Conservation (phyloP, 208 protist species). For the Naegleria gruberi region DNA sequence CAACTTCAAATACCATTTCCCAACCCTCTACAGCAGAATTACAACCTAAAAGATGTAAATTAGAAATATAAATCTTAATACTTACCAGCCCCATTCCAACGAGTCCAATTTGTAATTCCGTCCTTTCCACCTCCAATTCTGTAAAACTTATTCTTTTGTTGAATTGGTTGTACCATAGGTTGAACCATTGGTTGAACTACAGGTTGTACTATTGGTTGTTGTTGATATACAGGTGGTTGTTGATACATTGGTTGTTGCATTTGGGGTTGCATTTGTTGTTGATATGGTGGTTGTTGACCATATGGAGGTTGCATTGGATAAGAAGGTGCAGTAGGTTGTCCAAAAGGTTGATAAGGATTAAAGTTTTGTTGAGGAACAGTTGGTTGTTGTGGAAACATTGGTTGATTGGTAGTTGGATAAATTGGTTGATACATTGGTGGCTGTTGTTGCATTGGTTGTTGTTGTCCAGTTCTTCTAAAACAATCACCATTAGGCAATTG, state of each 20-base stretch:
- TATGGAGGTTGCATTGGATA: neutral
- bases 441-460: no score
- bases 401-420: neutral
- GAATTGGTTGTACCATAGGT: neutral
- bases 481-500: neutral
- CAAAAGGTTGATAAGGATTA: no score
- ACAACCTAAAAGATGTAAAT: neutral
- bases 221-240: neutral
- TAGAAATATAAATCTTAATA: neutral
- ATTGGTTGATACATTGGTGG: no score
- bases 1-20: neutral
- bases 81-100: neutral
- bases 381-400: neutral
- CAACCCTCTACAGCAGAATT: neutral
- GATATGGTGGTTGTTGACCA: neutral
- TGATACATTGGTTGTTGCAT: neutral
- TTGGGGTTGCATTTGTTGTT: neutral
- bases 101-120: neutral
- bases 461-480: neutral
- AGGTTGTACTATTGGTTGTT: neutral
- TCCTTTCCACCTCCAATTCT: neutral
- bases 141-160: neutral
- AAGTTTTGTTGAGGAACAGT: no score
- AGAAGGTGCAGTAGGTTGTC: neutral
- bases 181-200: neutral